phyloP scores from a whole-genome alignment of 1,284 basidiomycete genomes.

The Phellopilus nigrolimitatus region DNA sequence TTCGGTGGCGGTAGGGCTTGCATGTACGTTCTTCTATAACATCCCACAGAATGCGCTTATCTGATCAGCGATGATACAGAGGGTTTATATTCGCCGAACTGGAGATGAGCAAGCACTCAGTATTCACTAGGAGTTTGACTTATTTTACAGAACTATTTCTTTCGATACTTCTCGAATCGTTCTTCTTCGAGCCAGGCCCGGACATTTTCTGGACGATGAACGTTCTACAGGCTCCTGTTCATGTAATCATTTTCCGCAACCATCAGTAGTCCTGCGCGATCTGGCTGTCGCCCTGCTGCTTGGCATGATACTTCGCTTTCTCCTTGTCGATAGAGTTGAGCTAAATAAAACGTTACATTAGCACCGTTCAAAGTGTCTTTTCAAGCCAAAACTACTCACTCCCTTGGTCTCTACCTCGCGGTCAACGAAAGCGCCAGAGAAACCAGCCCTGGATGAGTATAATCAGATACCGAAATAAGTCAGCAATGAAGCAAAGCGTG shows the following conservation, averaged over 20 bases:
- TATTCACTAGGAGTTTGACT: neutral
- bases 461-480: no score
- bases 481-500: neutral
- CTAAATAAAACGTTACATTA: slow-evolving; percentile 15
- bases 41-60: neutral
- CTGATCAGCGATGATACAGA: neutral
- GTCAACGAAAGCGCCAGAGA: slow-evolving; percentile 42
- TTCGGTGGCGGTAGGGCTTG: slow-evolving; percentile 21
- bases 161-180: slow-evolving; percentile 11
- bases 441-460: slow-evolving; percentile 34
- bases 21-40: slow-evolving; percentile 21
- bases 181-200: slow-evolving; percentile 13
- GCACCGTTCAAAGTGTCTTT: slow-evolving; percentile 14
- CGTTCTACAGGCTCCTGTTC: slow-evolving; percentile 10
- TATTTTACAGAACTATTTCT: slow-evolving; percentile 11
- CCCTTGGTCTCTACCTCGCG: slow-evolving; percentile 48
- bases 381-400: slow-evolving; percentile 28
- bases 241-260: no score
- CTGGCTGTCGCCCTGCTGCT: slow-evolving; percentile 23
- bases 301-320: slow-evolving; percentile 39
- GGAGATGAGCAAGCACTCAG: slow-evolving; percentile 16
- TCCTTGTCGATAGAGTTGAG: slow-evolving; percentile 40
- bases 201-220: slow-evolving; percentile 21
- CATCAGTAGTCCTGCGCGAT: slow-evolving; percentile 18
- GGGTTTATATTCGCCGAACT: slow-evolving; percentile 19